Evolutionary conservation across 352 stramenopile genomes (phyloP).

Genomic region (Phytophthora colocasiae): DNA sequence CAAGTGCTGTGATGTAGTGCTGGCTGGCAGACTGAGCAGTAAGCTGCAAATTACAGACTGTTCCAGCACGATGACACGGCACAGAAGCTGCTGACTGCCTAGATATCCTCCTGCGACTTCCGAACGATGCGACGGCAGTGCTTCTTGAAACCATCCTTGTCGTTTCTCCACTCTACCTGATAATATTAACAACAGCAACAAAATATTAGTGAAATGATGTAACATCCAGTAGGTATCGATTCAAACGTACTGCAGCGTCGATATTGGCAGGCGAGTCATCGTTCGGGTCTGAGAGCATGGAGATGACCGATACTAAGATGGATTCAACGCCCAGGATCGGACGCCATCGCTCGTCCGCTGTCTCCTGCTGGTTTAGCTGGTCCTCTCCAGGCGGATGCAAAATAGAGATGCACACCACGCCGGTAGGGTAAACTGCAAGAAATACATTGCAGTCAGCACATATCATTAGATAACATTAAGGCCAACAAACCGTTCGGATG

Average conservation of each 20-base stretch:
- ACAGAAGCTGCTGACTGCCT: constrained; percentile 35
- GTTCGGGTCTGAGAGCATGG: constrained; percentile 99
- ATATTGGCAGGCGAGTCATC: constrained; percentile 99
- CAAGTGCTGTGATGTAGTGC: neutral
- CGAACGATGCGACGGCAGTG: constrained; percentile 90
- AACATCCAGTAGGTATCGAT: neutral
- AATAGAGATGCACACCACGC: constrained; percentile 99
- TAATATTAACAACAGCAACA: constrained; percentile 6
- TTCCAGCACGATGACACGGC: neutral
- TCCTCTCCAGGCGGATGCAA: constrained; percentile 99
- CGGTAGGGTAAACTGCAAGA: constrained; percentile 95
- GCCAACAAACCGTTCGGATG: constrained; percentile 95
- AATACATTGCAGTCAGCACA: constrained; percentile 4
- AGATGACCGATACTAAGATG: constrained; percentile 97
- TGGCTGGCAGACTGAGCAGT: neutral
- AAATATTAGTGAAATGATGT: constrained; percentile 10
- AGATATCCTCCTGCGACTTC: constrained; percentile 94
- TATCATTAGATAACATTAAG: neutral
- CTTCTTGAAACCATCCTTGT: constrained; percentile 95
- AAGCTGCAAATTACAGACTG: neutral
- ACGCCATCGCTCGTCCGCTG: constrained; percentile 97
- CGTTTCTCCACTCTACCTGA: constrained; percentile 91
- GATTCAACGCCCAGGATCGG: constrained; percentile 97
- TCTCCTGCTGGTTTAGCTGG: constrained; percentile 98
- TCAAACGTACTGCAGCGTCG: constrained; percentile 94